Evolutionary conservation across 495 filamentous ascomycete species (phyloP), one percentile per base, ranked within the genome.

Genomic region (Pseudomonodictys pantanalensis): DNA sequence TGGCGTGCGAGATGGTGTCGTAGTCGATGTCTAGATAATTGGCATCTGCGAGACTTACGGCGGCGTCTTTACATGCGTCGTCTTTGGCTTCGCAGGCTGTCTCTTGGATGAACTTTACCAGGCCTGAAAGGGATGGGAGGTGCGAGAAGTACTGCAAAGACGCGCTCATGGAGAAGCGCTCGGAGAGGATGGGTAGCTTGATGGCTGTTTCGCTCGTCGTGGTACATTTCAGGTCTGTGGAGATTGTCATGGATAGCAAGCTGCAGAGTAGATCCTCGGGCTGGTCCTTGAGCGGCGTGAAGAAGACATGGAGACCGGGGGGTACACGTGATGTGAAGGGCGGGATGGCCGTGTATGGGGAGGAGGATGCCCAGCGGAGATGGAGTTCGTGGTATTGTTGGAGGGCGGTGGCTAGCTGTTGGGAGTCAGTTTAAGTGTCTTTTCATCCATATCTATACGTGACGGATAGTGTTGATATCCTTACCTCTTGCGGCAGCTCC

Each of bases 271-370:
- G 69, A 23, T 78, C 71, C 51, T 76, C 69, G 12, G 64, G 38
- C 30, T 61, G 42, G 32, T 70, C 52, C 47, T 75, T 71, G 48
- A 71, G 66, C 8, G 89, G 86, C 0, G 85, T 89, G 66, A 87
- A 90, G 67, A 89, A 87, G 23, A 91, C 77, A 79, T 97, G 91
- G 9, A 97, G 76, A 22, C 93, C 93, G 2, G 91, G 84, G 5
- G 88, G 82, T 29, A 91, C 72, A 58, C 86, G 81, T 49, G 91
- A 86, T 26, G 80, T 72, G 67, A 92, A 88, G 24, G 93, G 92
- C 43, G 84, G 73, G 26, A 85, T 64, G 1, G 81, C 69, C 29
- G 79, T 71, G 65, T 86, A 89, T 2, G 78, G 61, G 5, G 58
- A 61, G 4, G 80, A 73, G 22, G 81, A 83, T 15, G 84, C 81